phyloP scores from a whole-genome alignment of 441 rosid species.

The Gossypium schwendimanii region DNA sequence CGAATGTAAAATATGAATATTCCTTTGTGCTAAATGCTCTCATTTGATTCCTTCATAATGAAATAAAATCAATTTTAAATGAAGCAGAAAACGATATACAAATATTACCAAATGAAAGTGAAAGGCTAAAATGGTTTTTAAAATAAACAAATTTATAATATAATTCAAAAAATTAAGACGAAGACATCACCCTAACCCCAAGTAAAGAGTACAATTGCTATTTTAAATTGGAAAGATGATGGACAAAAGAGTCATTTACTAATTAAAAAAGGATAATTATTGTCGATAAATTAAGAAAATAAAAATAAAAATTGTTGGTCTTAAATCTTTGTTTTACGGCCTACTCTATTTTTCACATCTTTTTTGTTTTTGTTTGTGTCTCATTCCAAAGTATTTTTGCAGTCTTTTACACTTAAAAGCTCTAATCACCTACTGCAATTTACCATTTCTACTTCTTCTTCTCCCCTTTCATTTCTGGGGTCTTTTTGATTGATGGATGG shows the following conservation, averaged over 20 bases:
- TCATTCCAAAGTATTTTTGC: neutral
- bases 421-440: slow-evolving; percentile 24
- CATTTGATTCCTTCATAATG: neutral
- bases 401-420: neutral
- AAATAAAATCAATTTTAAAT: neutral
- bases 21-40: neutral
- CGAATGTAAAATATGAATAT: slow-evolving; percentile 1
- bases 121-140: neutral
- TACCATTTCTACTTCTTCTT: neutral
- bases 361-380: neutral
- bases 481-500: neutral
- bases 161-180: neutral
- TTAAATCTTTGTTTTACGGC: neutral
- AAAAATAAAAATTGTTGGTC: neutral
- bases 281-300: neutral
- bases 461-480: neutral
- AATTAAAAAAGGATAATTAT: neutral
- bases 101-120: neutral
- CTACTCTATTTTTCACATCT: neutral
- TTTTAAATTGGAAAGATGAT: neutral
- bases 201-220: too few species aligned
- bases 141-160: neutral
- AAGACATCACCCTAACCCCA: too few species aligned
- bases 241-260: neutral
- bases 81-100: neutral